Percentiles rank a stretch among this genome's conserved stretches.
These are phyloP conservation scores for Plasmodium blacklocki DNA, from an alignment of 169 alveolate species.

Conservation along the genomic window DNA sequence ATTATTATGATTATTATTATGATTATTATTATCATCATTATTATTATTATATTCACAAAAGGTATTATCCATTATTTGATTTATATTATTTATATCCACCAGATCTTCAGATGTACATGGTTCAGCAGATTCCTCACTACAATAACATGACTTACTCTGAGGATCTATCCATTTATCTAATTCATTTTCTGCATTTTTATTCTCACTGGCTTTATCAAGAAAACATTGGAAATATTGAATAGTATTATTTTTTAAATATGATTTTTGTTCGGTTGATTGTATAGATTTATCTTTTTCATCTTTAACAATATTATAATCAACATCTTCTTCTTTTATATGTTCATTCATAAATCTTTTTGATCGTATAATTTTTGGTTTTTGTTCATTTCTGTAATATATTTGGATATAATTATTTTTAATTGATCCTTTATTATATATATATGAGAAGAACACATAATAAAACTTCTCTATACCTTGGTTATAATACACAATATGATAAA, in stretches of 20 bases:
- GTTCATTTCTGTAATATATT: too few species aligned
- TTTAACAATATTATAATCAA: neutral
- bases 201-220: constrained; percentile 51
- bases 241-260: constrained; percentile 8
- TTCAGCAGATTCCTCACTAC: constrained; percentile 46
- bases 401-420: too few species aligned
- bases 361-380: neutral
- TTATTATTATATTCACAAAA: constrained; percentile 11
- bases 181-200: constrained; percentile 19
- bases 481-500: too few species aligned
- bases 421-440: too few species aligned
- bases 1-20: too few species aligned
- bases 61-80: constrained; percentile 8
- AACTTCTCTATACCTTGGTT: too few species aligned
- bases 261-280: neutral
- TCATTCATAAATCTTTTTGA: neutral
- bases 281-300: neutral
- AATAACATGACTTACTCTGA: constrained; percentile 35
- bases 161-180: constrained; percentile 37
- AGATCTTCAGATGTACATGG: constrained; percentile 35
- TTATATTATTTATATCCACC: constrained; percentile 9
- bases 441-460: too few species aligned
- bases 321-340: neutral
- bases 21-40: neutral
- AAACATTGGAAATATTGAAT: constrained; percentile 52